Base-by-base conservation (phyloP, 345 rosid species). In the Eucalyptus lansdowneana region DNA sequence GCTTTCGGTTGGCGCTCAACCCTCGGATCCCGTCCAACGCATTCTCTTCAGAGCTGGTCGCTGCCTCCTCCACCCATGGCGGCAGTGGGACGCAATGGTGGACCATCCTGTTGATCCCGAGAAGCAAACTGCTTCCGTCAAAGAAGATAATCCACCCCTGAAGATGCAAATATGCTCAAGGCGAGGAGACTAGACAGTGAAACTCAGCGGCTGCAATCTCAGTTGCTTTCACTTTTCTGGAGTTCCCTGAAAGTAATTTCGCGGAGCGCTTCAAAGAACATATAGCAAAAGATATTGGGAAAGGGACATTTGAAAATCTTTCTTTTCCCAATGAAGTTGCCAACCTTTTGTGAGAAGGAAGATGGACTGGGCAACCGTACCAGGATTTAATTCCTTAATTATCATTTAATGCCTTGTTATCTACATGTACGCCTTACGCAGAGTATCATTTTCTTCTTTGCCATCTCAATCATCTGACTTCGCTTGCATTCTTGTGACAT, bases 21-120 rank as follows among this genome's bases (percentile, higher is more conserved):
- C 99, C 89, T 96, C 99, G 50, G 96, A 97, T 25, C 99, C 97
- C 5, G 96, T 96, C 88, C 95, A 96, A 83, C 95, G 93, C 69
- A 93, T 95, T 86, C 96, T 97, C 49, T 97, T 95, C 92, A 93
- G 99, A 91, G 95, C 99, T 25, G 98, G 49, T 22, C 97, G 86
- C 94, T 97, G n/a, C 99, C 99, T n/a, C 98, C 99, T 27, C 98
- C 97, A 11, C 98, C 98, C 56, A 94, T 96, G 98, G 91, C 94
- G 54, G 98, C 94, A 86, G 94, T 97, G 96, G 97, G 95, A 86
- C 97, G 94, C 88, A 97, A 98, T 92, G 98, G 99, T 16, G 99
- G 94, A 85, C 92, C 96, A 97, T 50, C 96, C 95, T 2, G 92
- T 97, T 87, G 95, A 91, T 47, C 89, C 92, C 22, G 95, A 91